These are phyloP conservation scores for Acarospora socialis DNA, from an alignment of 2,329 filamentous ascomycete species.

Conservation along the genomic window DNA sequence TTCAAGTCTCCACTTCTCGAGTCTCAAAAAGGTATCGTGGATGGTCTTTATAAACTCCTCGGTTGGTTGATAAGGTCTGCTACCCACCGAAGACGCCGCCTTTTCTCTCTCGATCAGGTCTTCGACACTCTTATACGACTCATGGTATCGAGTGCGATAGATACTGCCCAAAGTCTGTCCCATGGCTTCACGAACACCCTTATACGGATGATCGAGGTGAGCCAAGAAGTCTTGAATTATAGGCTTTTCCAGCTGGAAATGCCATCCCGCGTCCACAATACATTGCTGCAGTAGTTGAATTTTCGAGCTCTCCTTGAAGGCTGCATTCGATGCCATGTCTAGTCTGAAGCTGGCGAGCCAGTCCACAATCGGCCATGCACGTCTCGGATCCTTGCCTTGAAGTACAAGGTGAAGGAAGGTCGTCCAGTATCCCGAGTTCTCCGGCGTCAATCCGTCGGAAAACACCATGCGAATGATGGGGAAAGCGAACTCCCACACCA, in stretches of 20 bases:
- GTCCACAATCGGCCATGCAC: constrained; percentile 73
- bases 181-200: constrained; percentile 89
- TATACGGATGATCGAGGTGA: constrained; percentile 95
- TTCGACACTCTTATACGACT: constrained; percentile 72
- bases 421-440: constrained; percentile 90
- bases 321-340: constrained; percentile 89
- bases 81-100: constrained; percentile 64
- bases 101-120: constrained; percentile 67
- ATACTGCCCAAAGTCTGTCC: constrained; percentile 78
- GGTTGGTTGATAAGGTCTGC: constrained; percentile 66
- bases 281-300: constrained; percentile 80
- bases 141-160: constrained; percentile 82
- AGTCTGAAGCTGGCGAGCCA: constrained; percentile 72
- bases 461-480: constrained; percentile 78
- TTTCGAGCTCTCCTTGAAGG: constrained; percentile 97
- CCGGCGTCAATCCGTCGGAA: constrained; percentile 81
- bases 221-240: constrained; percentile 78
- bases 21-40: constrained; percentile 56
- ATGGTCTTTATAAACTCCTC: constrained; percentile 61
- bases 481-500: constrained; percentile 79
- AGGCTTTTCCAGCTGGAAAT: constrained; percentile 80
- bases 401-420: constrained; percentile 83
- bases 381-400: constrained; percentile 77
- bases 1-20: constrained; percentile 79
- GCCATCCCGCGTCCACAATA: constrained; percentile 83